phyloP scores from a whole-genome alignment of 192 early-diverging fungal species.

The Chytriomyces hyalinus region DNA sequence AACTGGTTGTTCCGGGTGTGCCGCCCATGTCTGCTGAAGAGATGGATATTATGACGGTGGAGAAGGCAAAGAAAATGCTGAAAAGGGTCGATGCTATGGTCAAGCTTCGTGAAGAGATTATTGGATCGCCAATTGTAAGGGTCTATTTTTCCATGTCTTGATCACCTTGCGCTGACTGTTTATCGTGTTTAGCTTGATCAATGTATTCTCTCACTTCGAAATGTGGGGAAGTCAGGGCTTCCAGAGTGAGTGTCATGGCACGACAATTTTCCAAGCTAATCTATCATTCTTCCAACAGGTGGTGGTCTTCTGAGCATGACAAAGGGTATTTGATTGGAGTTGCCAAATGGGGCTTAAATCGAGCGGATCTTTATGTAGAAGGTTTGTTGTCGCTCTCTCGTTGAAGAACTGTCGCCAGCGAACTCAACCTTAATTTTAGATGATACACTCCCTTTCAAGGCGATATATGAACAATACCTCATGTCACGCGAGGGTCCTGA shows the following conservation, averaged over 20 bases:
- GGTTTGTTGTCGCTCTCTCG: slow-evolving; percentile 41
- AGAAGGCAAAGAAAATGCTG: slow-evolving; percentile 70
- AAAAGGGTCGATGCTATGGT: slow-evolving; percentile 76
- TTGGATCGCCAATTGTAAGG: slow-evolving; percentile 56
- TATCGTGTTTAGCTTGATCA: slow-evolving; percentile 41
- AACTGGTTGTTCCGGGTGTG: slow-evolving; percentile 50
- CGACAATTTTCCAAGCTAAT: background rate
- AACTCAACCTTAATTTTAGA: slow-evolving; percentile 30
- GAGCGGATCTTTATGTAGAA: slow-evolving; percentile 70
- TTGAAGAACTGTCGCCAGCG: background rate
- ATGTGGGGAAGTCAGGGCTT: slow-evolving; percentile 48
- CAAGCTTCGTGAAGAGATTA: slow-evolving; percentile 64
- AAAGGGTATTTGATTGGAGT: slow-evolving; percentile 70
- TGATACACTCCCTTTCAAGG: slow-evolving; percentile 48
- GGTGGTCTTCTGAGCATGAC: slow-evolving; percentile 80
- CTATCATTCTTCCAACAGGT: slow-evolving; percentile 44
- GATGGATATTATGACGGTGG: slow-evolving; percentile 57
- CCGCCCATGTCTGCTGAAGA: slow-evolving; percentile 29
- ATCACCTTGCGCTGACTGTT: background rate
- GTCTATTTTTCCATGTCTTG: background rate
- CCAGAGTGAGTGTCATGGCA: slow-evolving; percentile 33
- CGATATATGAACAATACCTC: slow-evolving; percentile 51
- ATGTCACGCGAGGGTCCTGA: slow-evolving; percentile 30
- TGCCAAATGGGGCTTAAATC: slow-evolving; percentile 70
- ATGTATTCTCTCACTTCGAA: slow-evolving; percentile 36